Evolutionary conservation across 345 rosid species (phyloP), one percentile per base, ranked within the genome.

Genomic region (Eucalyptus pauciflora): DNA sequence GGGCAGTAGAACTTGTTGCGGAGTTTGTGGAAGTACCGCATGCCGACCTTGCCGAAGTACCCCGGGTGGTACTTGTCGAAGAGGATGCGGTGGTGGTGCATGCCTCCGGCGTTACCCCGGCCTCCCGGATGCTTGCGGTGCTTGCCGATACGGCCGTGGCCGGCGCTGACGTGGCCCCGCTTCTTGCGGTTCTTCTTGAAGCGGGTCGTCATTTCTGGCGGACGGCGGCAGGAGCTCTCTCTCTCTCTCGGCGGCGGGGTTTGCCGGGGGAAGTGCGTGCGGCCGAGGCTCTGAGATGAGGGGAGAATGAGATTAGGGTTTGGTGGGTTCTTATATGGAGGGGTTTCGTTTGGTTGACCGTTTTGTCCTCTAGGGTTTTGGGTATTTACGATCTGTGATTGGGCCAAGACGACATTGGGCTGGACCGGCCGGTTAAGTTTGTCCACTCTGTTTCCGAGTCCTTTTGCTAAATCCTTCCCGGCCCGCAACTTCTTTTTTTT

Each of bases 171-270:
- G 83, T 93, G 94, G 29, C 94, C 94, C 1, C 94, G 81, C 94
- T 93, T 93, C 94, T 93, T 93, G 87, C 94, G 71, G 91, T 93
- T 92, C 93, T 93, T 93, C 94, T 93, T 93, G 91, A 93, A 93
- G 60, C 94, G 45, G 80, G 93, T 93, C 29, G 94, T 90, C 94
- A 91, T 93, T 79, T 88, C 37, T 17, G 64, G 69, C 10, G 18
- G 88, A 20, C 50, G 33, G 16, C 15, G 52, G 58, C 0, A 13
- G 51, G 24, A 81, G n/a, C 58, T 54, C 54, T 7, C 6, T 33
- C 6, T 33, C 45, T 71, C 81, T 37, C 81, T 71, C 46, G 46
- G 46, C 81, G 13, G 41, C 20, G 25, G 81, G 46, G 25, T 10
- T 10, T 4, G 71, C 17, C 18, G 81, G 46, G 25, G 8, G 41